Base-by-base conservation (phyloP, 1,284 basidiomycete species). In the Ganoderma multipileum region DNA sequence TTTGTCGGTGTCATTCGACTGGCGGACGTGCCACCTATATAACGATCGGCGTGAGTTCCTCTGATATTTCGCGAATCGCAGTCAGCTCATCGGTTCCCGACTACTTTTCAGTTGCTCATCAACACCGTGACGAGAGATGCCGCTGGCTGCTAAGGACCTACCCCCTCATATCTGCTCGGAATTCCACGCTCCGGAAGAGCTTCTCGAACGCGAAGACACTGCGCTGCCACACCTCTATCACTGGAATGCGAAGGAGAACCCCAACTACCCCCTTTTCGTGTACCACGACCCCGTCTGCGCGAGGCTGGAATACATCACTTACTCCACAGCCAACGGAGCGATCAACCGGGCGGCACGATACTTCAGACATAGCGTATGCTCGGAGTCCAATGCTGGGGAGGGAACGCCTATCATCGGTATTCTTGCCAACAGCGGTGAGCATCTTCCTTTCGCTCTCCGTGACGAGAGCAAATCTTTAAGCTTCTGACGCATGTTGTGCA, bases 401-500 rank as follows among this genome's bases (percentile, higher is more conserved):
- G 41, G 30, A 3, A 61, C 47, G 18, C 74, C 73, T 38, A 66
- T 76, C 6, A 67, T 77, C 33, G 69, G 73, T 3, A 68, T 77
- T 57, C 70, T 66, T 33, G 67, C 58, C 26, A 66, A 61, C 39
- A 33, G 63, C 23, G 68, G 66, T 71, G 59, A 50, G 52, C 28
- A 7, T 16, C 11, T 3, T 39, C 18, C 1, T 39, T 14, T 11
- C 38, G 9, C 36, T 18, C 3, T 6, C 41, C 41, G 4, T 7
- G 18, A 42, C 20, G 50, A 50, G 23, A 7, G 2, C 9, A 11
- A 26, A 2, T 11, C 23, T 4, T n/a, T 4, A 20, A 7, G 12
- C 4, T 41, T 12, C 42, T 50, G 28, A 44, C 20, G 14, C 9
- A 23, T 1, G 23, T 20, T 12, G 2, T 18, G 2, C 16, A 7